These are phyloP conservation scores for Bipolaris gigantea DNA, from an alignment of 2,329 filamentous ascomycete genomes.

Conservation along the genomic window DNA sequence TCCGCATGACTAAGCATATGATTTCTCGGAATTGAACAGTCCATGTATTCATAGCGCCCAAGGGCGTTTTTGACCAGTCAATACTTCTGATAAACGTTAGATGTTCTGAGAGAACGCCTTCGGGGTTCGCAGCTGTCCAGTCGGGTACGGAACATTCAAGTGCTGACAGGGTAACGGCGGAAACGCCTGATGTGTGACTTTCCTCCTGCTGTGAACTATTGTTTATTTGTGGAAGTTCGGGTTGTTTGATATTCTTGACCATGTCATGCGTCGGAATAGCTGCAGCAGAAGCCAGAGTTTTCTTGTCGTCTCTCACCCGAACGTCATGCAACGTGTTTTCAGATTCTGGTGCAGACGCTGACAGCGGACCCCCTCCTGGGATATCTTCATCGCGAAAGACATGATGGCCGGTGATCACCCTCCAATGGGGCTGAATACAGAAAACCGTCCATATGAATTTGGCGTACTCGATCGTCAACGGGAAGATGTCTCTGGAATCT, in stretches of 20 bases:
- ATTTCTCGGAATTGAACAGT: conserved; percentile 51
- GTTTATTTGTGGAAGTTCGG: conserved; percentile 10
- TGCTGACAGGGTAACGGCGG: conserved; percentile 26
- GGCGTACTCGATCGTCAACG: conserved; percentile 44
- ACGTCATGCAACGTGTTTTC: neutral
- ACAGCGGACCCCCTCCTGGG: conserved; percentile 11
- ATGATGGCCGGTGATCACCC: conserved; percentile 30
- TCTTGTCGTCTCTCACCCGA: conserved; percentile 1
- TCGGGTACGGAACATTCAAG: conserved; percentile 23
- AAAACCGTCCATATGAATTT: conserved; percentile 38
- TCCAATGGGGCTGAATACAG: conserved; percentile 34
- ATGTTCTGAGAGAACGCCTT: conserved; percentile 36
- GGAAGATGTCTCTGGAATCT: conserved; percentile 51
- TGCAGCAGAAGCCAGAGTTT: conserved; percentile 9
- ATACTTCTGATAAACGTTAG: conserved; percentile 46
- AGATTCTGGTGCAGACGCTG: conserved; percentile 2
- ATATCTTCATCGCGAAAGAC: conserved; percentile 23
- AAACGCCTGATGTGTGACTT: conserved; percentile 18
- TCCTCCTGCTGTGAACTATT: conserved; percentile 23
- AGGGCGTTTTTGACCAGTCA: conserved; percentile 53
- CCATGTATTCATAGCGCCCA: conserved; percentile 55
- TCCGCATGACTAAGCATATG: conserved; percentile 36
- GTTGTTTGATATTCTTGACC: conserved; percentile 4
- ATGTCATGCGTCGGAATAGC: conserved; percentile 4
- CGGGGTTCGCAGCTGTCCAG: conserved; percentile 29